phyloP scores from a whole-genome alignment of 1,284 basidiomycete genomes.

The Trichosporon coremiiforme region DNA sequence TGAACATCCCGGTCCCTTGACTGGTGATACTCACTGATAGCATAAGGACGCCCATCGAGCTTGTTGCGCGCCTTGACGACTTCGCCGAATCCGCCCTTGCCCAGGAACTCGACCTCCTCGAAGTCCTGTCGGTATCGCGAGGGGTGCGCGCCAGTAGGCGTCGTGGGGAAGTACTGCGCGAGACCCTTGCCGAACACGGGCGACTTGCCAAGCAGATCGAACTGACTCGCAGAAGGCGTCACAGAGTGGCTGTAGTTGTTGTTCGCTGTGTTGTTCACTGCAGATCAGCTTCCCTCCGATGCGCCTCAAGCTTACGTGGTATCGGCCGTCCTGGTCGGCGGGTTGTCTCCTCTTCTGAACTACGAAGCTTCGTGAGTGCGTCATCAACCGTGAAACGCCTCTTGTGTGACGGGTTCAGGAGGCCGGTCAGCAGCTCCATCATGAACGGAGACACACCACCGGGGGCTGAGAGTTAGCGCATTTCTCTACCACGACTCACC shows the following conservation, averaged over 20 bases:
- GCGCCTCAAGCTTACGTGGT: slow-evolving; percentile 10
- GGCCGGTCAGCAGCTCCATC: slow-evolving; percentile 42
- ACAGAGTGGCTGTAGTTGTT: slow-evolving; percentile 1
- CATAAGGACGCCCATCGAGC: slow-evolving; percentile 58
- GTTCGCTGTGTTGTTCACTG: neutral
- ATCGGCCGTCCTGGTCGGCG: slow-evolving; percentile 24
- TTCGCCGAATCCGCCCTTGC: slow-evolving; percentile 88
- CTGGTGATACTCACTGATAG: slow-evolving; percentile 51
- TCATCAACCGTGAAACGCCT: slow-evolving; percentile 52
- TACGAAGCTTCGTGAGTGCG: slow-evolving; percentile 41
- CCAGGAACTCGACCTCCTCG: slow-evolving; percentile 59
- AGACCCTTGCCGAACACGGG: slow-evolving; percentile 35
- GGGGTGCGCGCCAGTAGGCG: slow-evolving; percentile 29
- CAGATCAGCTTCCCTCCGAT: neutral
- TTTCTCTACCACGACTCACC: slow-evolving; percentile 31
- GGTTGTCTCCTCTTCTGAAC: slow-evolving; percentile 37
- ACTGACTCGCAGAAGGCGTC: neutral
- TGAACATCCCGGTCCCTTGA: too few species aligned
- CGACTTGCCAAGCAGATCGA: slow-evolving; percentile 38
- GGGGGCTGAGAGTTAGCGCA: slow-evolving; percentile 29
- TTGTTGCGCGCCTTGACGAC: slow-evolving; percentile 92
- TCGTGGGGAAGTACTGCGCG: slow-evolving; percentile 35
- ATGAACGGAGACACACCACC: slow-evolving; percentile 39
- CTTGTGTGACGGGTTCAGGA: slow-evolving; percentile 47
- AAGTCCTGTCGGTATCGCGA: slow-evolving; percentile 56